Base-by-base conservation (phyloP, 768 basidiomycete species). In the Solioccasus polychromus region DNA sequence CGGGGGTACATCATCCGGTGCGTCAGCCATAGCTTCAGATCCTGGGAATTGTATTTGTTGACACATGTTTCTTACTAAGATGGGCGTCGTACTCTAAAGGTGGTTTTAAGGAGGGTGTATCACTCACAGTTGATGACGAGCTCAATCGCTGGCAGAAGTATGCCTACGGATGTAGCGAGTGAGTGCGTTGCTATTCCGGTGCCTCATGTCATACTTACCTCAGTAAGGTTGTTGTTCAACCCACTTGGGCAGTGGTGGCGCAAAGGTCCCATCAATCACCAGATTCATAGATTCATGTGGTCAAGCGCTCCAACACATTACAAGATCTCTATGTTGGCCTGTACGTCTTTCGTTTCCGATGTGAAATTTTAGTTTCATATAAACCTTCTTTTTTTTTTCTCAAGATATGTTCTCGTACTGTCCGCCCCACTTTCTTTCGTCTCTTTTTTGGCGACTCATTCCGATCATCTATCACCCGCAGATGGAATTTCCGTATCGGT, bases 31-130 rank as follows among this genome's bases (percentile, higher is more conserved):
- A n/a, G n/a, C n/a, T n/a, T n/a, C n/a, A n/a, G n/a, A n/a, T n/a
- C n/a, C n/a, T n/a, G n/a, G n/a, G n/a, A n/a, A n/a, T n/a, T n/a
- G n/a, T n/a, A n/a, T n/a, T n/a, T 57, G 60, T 35, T 62, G 51
- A 62, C 45, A 35, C 45, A n/a, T n/a, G 45, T 5, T 63, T 61
- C 22, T 19, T 10, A 2, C 59, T 67, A 31, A 81, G 57, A 9
- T 71, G 88, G 91, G 85, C 91, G n/a, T 88, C 85, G 1, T 95
- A 94, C 62, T 86, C 83, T 2, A 74, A 86, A 14, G 86, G 90
- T 35, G 88, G 82, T 0, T 94, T 94, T 76, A 88, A 93, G 70
- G 92, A 96, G 60, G 92, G 92, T 51, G 92, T 96, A n/a, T 89
- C 87, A 1, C 70, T 96, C 2, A 93, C 92, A 0, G 85, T 83